Evolutionary conservation across 805 yeast genomes (phyloP).

Genomic region (Saturnispora bothae): DNA sequence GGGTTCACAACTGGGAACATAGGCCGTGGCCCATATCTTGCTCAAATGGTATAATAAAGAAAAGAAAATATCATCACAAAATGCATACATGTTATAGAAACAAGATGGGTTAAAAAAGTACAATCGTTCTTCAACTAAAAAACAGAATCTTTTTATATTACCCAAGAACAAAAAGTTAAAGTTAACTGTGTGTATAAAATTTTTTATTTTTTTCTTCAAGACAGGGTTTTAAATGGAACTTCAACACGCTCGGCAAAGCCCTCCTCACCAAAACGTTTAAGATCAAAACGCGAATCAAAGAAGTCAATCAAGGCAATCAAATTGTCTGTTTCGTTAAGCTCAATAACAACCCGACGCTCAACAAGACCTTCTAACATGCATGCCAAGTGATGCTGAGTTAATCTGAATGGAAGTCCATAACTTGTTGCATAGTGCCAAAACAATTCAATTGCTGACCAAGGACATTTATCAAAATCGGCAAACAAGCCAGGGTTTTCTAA

Average conservation of each 20-base stretch:
- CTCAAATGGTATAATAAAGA: constrained; percentile 25
- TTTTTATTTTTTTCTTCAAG: constrained; percentile 1
- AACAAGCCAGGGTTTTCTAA: constrained; percentile 82
- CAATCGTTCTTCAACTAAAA: not conserved
- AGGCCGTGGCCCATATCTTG: constrained; percentile 17
- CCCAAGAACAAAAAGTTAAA: too few species aligned
- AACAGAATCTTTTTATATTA: too few species aligned
- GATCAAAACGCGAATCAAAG: constrained; percentile 61
- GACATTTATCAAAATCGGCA: constrained; percentile 60
- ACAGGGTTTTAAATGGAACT: constrained; percentile 15
- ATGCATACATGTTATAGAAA: not conserved
- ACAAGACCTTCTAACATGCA: constrained; percentile 67
- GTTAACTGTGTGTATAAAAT: too few species aligned
- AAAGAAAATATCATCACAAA: constrained; percentile 24
- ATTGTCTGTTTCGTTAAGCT: constrained; percentile 50
- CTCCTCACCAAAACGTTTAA: constrained; percentile 55
- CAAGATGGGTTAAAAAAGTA: not conserved
- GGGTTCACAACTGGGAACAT: constrained; percentile 12
- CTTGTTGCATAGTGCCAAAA: constrained; percentile 71
- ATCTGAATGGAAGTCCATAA: constrained; percentile 76
- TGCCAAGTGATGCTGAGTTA: constrained; percentile 77
- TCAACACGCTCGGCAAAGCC: constrained; percentile 49
- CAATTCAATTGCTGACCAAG: constrained; percentile 84
- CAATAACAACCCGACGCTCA: constrained; percentile 38
- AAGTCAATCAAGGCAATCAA: constrained; percentile 67